phyloP scores from a whole-genome alignment of 1,284 basidiomycete species.

The Malassezia brasiliensis region DNA sequence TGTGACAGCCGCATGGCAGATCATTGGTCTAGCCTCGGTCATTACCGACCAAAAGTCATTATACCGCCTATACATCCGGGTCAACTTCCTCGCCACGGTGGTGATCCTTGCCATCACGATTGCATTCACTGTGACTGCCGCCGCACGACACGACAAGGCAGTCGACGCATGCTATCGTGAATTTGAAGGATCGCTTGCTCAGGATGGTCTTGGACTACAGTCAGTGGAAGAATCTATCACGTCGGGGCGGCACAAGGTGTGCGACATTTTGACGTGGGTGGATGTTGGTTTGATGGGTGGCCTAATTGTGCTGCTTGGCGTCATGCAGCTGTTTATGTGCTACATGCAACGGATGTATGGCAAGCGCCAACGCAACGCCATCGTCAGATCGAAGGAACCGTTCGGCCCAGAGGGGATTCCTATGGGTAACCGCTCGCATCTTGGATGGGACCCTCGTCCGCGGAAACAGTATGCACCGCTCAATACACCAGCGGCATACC shows the following conservation, averaged over 20 bases:
- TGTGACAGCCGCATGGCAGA: conserved; percentile 36
- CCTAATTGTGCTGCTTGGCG: conserved; percentile 34
- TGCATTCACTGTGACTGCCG: conserved; percentile 34
- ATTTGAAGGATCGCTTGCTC: conserved; percentile 5
- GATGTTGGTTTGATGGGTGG: conserved; percentile 42
- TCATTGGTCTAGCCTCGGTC: conserved; percentile 32
- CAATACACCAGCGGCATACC: background rate
- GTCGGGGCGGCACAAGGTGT: conserved; percentile 18
- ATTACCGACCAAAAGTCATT: conserved; percentile 27
- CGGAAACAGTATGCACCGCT: conserved; percentile 3
- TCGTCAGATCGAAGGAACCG: background rate
- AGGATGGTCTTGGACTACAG: conserved; percentile 9
- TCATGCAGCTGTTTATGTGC: conserved; percentile 47
- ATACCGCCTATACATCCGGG: conserved; percentile 38
- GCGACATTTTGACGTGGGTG: conserved; percentile 43
- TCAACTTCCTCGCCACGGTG: conserved; percentile 38
- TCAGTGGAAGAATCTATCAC: conserved; percentile 10
- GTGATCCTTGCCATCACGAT: conserved; percentile 27
- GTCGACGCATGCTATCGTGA: conserved; percentile 21
- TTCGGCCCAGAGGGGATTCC: background rate
- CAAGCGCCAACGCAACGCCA: conserved; percentile 25
- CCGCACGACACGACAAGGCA: conserved; percentile 26
- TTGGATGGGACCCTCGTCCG: background rate
- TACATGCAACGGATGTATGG: conserved; percentile 38
- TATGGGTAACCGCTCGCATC: background rate